These are phyloP conservation scores for Candida maesae DNA, from an alignment of 805 yeast genomes.

Conservation along the genomic window DNA sequence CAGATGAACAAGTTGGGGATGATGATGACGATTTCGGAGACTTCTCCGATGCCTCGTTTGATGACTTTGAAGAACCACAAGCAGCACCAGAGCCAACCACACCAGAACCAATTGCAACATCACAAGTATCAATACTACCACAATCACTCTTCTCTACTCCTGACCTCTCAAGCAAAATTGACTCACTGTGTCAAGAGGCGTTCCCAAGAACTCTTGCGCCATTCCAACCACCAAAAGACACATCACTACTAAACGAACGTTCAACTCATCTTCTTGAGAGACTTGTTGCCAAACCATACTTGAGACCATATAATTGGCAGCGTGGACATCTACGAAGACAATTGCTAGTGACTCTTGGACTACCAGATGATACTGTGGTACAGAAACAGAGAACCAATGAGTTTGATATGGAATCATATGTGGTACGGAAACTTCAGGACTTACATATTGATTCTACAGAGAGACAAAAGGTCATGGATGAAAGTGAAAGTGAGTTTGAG, in stretches of 20 bases:
- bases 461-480: constrained; percentile 19
- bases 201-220: constrained; percentile 10
- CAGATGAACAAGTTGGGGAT: constrained; percentile 2
- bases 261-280: constrained; percentile 41
- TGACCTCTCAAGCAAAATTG: constrained; percentile 7
- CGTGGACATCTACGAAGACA: constrained; percentile 61
- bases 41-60: constrained; percentile 34
- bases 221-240: constrained; percentile 9
- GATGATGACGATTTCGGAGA: constrained; percentile 31
- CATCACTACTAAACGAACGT: constrained; percentile 29
- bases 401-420: constrained; percentile 21
- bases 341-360: constrained; percentile 59
- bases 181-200: constrained; percentile 9
- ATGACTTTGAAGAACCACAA: constrained; percentile 27
- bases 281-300: constrained; percentile 44
- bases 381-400: constrained; percentile 33
- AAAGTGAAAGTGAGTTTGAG: constrained; percentile 25
- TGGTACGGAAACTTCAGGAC: constrained; percentile 25
- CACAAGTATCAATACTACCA: constrained; percentile 10
- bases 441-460: constrained; percentile 34
- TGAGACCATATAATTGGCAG: constrained; percentile 66
- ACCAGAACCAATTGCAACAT: neutral
- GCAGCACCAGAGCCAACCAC: constrained; percentile 1
- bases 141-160: constrained; percentile 14
- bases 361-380: constrained; percentile 64